Evolutionary conservation across 2,329 filamentous ascomycete genomes (phyloP), one percentile per base, ranked within the genome.

Genomic region (Hypoxylon sp.): DNA sequence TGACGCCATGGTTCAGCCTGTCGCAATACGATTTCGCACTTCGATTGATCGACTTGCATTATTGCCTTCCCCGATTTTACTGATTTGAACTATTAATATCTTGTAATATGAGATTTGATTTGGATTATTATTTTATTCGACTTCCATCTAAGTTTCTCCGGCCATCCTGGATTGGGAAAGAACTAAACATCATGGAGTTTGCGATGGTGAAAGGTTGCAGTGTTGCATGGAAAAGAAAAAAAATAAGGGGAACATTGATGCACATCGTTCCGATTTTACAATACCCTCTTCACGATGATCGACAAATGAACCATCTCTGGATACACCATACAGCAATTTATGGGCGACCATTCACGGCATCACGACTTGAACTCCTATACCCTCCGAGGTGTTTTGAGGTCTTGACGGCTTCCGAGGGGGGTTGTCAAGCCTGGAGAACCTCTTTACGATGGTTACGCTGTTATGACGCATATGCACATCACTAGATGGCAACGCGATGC

Each of bases 271-370:
- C 70, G 35, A 71, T 69, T 71, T 67, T 70, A 75, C 73, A 74
- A 76, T 72, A 74, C 73, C 74, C 75, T 74, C 70, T 68, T 72
- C 71, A 78, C 71, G 75, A 78, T 71, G 74, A 74, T 73, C 65
- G 71, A 73, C 74, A 75, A 72, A 73, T 66, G 70, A 76, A 76
- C 70, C 72, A 74, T 72, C 73, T 74, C 75, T 76, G 75, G 73
- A 78, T 77, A 79, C 75, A 78, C 74, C 73, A 76, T 79, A 79
- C 74, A 79, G 68, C 74, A 77, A 71, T 72, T 74, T 72, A 78
- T 78, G 78, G 77, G 76, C 76, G 74, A 78, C 77, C 77, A 78
- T 78, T 79, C 60, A 79, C 74, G 78, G 78, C 75, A 76, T 78
- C 72, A 78, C 74, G 78, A 78, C 72, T 75, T 75, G 68, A 72